Percentiles rank a stretch among this genome's conserved stretches.
phyloP scores from a whole-genome alignment of 345 rosid genomes.

The Euphorbia lathyris region DNA sequence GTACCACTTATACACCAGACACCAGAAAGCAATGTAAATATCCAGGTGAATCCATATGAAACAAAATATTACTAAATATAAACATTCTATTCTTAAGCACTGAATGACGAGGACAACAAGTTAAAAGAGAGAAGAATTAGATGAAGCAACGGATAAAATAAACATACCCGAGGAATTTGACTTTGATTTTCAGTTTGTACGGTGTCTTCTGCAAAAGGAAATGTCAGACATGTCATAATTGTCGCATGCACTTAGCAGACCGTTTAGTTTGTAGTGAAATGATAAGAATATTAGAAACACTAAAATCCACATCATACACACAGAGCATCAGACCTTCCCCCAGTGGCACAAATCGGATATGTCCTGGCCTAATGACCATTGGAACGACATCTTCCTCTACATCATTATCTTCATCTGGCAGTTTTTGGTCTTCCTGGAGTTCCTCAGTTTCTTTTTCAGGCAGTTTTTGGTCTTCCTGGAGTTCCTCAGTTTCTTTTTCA shows the following conservation, averaged over 20 bases:
- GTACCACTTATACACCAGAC: background rate
- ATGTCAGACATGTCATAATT: slow-evolving; percentile 16
- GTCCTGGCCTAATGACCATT: slow-evolving; percentile 81
- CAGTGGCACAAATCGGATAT: slow-evolving; percentile 75
- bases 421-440: slow-evolving; percentile 18
- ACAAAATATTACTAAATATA: background rate
- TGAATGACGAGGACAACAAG: background rate
- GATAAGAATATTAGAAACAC: slow-evolving; percentile 9
- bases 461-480: slow-evolving; percentile 9
- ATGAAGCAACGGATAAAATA: slow-evolving; percentile 1
- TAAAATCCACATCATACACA: background rate
- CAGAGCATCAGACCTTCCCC: slow-evolving; percentile 42
- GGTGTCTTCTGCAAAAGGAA: slow-evolving; percentile 42
- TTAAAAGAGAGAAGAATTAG: background rate
- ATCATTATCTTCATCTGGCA: slow-evolving; percentile 31
- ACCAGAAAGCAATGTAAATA: background rate
- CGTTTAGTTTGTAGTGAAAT: slow-evolving; percentile 1
- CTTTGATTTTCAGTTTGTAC: slow-evolving; percentile 38
- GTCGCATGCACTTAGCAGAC: background rate
- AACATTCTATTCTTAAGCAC: background rate
- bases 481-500: background rate
- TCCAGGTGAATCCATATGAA: background rate
- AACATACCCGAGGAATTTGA: slow-evolving; percentile 54
- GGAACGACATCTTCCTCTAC: slow-evolving; percentile 57
- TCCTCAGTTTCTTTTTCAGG: slow-evolving; percentile 2